phyloP scores from a whole-genome alignment of 805 yeast genomes.

The Candida boleticola region DNA sequence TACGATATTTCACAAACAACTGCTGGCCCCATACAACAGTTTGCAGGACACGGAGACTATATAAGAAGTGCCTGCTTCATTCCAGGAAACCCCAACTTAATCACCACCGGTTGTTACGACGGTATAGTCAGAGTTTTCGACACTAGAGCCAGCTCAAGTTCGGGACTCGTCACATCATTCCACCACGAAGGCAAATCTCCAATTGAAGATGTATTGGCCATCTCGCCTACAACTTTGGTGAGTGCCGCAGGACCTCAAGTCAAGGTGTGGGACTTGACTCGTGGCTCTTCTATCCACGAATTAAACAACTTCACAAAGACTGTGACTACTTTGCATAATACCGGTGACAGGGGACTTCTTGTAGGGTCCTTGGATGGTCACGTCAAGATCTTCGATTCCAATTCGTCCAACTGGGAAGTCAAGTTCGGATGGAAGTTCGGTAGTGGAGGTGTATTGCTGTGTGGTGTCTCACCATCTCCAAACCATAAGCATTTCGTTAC shows the following conservation, averaged over 20 bases:
- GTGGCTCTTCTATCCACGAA: slow-evolving; percentile 68
- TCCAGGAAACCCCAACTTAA: slow-evolving; percentile 69
- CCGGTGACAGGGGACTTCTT: slow-evolving; percentile 74
- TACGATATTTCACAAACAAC: slow-evolving; percentile 81
- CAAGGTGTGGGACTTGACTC: slow-evolving; percentile 88
- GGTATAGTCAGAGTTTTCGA: slow-evolving; percentile 83
- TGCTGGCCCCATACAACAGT: slow-evolving; percentile 66
- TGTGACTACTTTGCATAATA: slow-evolving; percentile 76
- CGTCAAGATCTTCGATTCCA: slow-evolving; percentile 87
- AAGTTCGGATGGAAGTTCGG: slow-evolving; percentile 98
- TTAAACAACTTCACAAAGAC: slow-evolving; percentile 90
- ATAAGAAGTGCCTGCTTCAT: slow-evolving; percentile 79
- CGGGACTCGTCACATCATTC: slow-evolving; percentile 59
- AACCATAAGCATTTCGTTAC: slow-evolving; percentile 81
- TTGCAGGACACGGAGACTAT: slow-evolving; percentile 81
- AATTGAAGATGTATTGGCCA: slow-evolving; percentile 78
- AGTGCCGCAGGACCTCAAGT: slow-evolving; percentile 80
- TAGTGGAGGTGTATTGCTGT: slow-evolving; percentile 76
- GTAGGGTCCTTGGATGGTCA: slow-evolving; percentile 98
- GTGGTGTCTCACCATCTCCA: slow-evolving; percentile 81
- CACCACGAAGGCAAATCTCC: slow-evolving; percentile 65
- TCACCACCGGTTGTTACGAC: slow-evolving; percentile 95
- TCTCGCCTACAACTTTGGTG: slow-evolving; percentile 71
- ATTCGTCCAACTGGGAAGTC: slow-evolving; percentile 73
- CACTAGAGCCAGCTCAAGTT: slow-evolving; percentile 49